Percentiles rank a stretch among this genome's conserved stretches.
These are phyloP conservation scores for Aureobasidium mangrovei DNA, from an alignment of 2,329 filamentous ascomycete species.

Conservation along the genomic window DNA sequence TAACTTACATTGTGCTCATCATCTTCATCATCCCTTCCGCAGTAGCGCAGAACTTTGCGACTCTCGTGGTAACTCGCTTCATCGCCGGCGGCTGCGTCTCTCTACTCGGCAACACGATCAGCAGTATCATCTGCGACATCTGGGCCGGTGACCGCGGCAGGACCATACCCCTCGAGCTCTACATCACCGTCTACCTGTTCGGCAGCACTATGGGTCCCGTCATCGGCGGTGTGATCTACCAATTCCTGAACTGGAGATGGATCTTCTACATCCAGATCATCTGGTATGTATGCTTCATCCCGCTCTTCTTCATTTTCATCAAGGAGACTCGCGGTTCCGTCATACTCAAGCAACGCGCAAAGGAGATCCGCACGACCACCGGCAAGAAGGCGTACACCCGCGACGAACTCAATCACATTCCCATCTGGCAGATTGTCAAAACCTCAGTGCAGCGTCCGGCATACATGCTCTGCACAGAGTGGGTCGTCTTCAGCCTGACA, in stretches of 20 bases:
- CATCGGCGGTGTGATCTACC: constrained; percentile 28
- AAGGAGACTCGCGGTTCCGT: constrained; percentile 41
- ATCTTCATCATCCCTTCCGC: constrained; percentile 33
- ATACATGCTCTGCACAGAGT: constrained; percentile 41
- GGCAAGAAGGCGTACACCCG: constrained; percentile 24
- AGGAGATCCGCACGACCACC: constrained; percentile 25
- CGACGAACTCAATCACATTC: constrained; percentile 28
- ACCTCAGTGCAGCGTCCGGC: constrained; percentile 26
- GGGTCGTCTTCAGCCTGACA: constrained; percentile 40
- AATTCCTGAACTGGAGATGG: constrained; percentile 30
- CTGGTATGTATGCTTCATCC: constrained; percentile 35
- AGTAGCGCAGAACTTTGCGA: constrained; percentile 31
- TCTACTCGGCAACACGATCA: constrained; percentile 29
- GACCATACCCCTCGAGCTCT: constrained; percentile 29
- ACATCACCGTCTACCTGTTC: constrained; percentile 27
- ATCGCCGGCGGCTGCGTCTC: constrained; percentile 31
- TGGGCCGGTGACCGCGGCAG: constrained; percentile 27
- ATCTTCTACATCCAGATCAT: constrained; percentile 36
- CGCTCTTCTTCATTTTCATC: constrained; percentile 32
- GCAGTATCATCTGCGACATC: constrained; percentile 32
- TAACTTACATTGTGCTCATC: constrained; percentile 28
- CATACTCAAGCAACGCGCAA: constrained; percentile 34
- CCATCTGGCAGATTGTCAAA: constrained; percentile 27
- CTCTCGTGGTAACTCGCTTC: constrained; percentile 30
- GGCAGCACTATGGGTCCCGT: constrained; percentile 30